These are phyloP conservation scores for Speleostelium caveatum DNA, from an alignment of 78 protist species.

Conservation along the genomic window DNA sequence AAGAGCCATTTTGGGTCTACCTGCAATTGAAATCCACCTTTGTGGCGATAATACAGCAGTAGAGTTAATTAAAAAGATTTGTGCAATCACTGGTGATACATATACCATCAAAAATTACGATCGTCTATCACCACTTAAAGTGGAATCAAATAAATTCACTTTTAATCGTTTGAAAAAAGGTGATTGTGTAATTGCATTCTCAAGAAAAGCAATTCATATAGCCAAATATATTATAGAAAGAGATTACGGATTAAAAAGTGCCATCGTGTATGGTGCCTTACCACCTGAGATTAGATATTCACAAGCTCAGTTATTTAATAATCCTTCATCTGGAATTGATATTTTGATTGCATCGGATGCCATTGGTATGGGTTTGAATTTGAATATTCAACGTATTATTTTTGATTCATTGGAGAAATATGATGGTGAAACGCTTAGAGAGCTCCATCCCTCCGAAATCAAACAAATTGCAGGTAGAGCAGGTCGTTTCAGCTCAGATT, in stretches of 20 bases:
- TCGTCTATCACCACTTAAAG: slow-evolving; percentile 37
- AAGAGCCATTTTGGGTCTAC: slow-evolving; percentile 89
- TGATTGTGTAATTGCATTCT: slow-evolving; percentile 86
- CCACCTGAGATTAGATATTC: slow-evolving; percentile 81
- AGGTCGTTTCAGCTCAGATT: slow-evolving; percentile 52
- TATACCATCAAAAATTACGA: slow-evolving; percentile 46
- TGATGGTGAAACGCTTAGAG: slow-evolving; percentile 73
- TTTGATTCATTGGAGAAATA: slow-evolving; percentile 70
- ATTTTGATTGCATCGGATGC: slow-evolving; percentile 92
- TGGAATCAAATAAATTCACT: neutral
- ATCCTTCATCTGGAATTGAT: slow-evolving; percentile 4
- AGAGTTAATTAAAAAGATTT: slow-evolving; percentile 56
- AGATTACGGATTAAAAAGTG: slow-evolving; percentile 27
- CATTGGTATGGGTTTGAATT: slow-evolving; percentile 92
- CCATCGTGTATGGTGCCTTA: slow-evolving; percentile 83
- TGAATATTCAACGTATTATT: slow-evolving; percentile 84
- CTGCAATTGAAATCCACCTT: slow-evolving; percentile 87
- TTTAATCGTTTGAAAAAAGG: slow-evolving; percentile 43
- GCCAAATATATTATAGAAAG: slow-evolving; percentile 53
- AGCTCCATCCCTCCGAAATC: slow-evolving; percentile 31
- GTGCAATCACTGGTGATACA: slow-evolving; percentile 79
- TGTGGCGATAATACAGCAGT: slow-evolving; percentile 89
- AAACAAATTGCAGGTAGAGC: slow-evolving; percentile 91
- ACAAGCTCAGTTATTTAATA: slow-evolving; percentile 82
- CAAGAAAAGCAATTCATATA: slow-evolving; percentile 63